Evolutionary conservation across 2,329 filamentous ascomycete genomes (phyloP).

Genomic region (Fusarium hostae): DNA sequence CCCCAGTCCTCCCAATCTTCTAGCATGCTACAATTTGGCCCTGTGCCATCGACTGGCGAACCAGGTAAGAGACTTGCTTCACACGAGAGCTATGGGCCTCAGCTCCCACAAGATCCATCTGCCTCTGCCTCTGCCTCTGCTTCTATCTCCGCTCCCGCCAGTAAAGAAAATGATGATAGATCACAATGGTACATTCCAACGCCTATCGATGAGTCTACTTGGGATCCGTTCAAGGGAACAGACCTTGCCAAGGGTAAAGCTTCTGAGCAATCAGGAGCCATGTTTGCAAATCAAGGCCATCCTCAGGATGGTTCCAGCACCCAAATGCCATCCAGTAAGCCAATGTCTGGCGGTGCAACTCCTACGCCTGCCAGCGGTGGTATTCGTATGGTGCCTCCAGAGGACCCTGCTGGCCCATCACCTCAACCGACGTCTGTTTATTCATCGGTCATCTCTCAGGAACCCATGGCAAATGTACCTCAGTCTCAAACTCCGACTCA

Average conservation of each 20-base stretch:
- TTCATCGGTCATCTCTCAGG: background rate
- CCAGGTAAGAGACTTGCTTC: constrained; percentile 40
- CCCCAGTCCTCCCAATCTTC: constrained; percentile 39
- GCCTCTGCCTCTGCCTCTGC: background rate
- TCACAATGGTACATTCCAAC: constrained; percentile 39
- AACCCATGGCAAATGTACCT: background rate
- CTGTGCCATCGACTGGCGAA: constrained; percentile 34
- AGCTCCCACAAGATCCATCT: constrained; percentile 15
- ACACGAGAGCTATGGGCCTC: constrained; percentile 24
- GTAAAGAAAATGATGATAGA: constrained; percentile 33
- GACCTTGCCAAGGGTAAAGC: constrained; percentile 20
- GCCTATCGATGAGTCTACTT: constrained; percentile 33
- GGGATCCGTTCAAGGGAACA: constrained; percentile 40
- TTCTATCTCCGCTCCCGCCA: constrained; percentile 5
- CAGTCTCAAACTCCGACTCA: constrained; percentile 19
- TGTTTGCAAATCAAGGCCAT: constrained; percentile 6
- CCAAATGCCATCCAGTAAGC: constrained; percentile 18
- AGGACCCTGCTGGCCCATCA: constrained; percentile 6
- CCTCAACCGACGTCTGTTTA: constrained; percentile 18
- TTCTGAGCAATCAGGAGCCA: constrained; percentile 21
- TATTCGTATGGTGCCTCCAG: constrained; percentile 41
- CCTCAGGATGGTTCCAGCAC: constrained; percentile 1
- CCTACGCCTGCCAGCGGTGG: constrained; percentile 28
- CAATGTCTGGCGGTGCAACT: constrained; percentile 15
- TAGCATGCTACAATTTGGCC: constrained; percentile 34